phyloP scores from a whole-genome alignment of 176 grass and related monocot species.

The Oryza meyeriana region DNA sequence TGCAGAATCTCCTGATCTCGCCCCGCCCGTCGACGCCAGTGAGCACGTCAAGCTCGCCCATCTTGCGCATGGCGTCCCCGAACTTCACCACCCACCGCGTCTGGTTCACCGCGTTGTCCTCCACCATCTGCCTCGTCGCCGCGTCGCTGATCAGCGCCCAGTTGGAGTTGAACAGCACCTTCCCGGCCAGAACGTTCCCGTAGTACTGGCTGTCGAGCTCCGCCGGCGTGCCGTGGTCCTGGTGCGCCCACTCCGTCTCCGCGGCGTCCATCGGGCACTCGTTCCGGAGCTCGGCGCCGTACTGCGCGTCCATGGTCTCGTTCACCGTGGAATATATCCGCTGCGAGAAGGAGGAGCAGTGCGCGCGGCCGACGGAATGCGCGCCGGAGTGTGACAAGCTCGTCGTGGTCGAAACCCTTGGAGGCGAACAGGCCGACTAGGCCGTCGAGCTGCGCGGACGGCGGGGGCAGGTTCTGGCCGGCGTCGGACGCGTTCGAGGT shows the following conservation, averaged over 20 bases:
- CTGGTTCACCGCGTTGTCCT: background rate
- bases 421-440: slow-evolving; percentile 20
- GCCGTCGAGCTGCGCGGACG: slow-evolving; percentile 3
- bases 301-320: slow-evolving; percentile 5
- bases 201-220: slow-evolving; percentile 17
- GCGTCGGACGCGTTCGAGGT: slow-evolving; percentile 5
- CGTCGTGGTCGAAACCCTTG: slow-evolving; percentile 6
- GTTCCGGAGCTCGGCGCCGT: background rate
- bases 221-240: slow-evolving; percentile 8
- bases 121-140: slow-evolving; percentile 5
- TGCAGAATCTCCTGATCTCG: background rate
- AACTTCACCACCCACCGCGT: slow-evolving; percentile 20
- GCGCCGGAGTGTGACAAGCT: background rate
- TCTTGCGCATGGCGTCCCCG: slow-evolving; percentile 27
- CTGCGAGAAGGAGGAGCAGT: background rate
- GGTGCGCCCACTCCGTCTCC: background rate
- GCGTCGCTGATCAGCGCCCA: slow-evolving; percentile 17
- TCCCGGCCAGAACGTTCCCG: slow-evolving; percentile 9
- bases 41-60: slow-evolving; percentile 14
- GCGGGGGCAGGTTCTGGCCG: slow-evolving; percentile 7
- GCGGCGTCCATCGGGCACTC: slow-evolving; percentile 3
- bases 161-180: slow-evolving; percentile 23
- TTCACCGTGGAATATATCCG: background rate
- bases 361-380: slow-evolving; percentile 14
- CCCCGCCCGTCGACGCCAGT: background rate